Evolutionary conservation across 257 asterid genomes (phyloP), one percentile per base, ranked within the genome.

Genomic region (Marsdenia floribunda): DNA sequence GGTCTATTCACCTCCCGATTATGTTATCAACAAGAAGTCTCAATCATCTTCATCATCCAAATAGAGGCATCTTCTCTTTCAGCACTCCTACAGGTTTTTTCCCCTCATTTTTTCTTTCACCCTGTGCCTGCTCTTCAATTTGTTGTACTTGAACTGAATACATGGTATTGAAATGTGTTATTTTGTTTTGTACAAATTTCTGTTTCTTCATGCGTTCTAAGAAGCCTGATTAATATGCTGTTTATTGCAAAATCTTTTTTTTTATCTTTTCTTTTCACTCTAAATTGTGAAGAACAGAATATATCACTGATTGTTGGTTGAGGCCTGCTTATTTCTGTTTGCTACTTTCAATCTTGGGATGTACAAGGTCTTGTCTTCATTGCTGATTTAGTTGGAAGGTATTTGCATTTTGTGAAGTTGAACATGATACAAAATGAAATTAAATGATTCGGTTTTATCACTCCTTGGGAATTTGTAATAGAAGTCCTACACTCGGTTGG

Each of bases 1-100:
- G 53, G 42, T 80, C 75, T 83, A 83, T 63, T 83, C 86, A 50
- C 86, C 86, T 21, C 80, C 84, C 3, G 29, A 72, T 77, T 83
- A 77, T n/a, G 64, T 55, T 71, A 33, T 64, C 42, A 29, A 26
- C 16, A 66, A 70, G 21, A 73, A 73, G 59, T 40, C 70, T n/a
- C 74, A 70, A 4, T 13, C 74, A 49, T 70, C 74, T 70, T 50
- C 74, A 5, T 4, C 46, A 21, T 70, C 74, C 58, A 70, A 70
- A 55, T 70, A 70, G 61, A 50, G 7, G 2, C 40, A 6, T 35
- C 24, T 16, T 18, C 14, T 7, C 2, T 35, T 35, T 35, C 13
- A 16, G 47, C 46, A 15, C 38, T 35, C 24, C 24, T 35, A 0
- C 24, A 35, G 47, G 22, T 64, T 64, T 35, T 35, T 1, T 42